Conservation (phyloP, 2,329 filamentous ascomycete genomes). For the Sarocladium oryzae region DNA sequence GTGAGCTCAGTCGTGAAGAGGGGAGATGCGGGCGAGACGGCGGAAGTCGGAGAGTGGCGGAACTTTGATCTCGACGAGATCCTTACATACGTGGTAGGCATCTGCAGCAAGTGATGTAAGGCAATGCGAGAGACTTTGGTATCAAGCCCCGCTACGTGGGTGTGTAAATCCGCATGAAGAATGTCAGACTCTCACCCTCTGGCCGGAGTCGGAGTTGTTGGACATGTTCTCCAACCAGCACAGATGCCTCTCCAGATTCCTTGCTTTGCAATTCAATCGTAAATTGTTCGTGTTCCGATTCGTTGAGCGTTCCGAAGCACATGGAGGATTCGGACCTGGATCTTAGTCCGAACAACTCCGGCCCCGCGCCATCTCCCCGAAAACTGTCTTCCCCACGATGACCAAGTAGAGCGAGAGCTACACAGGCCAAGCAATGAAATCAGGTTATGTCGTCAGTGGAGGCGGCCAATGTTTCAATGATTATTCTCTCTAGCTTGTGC, state of each 20-base stretch:
- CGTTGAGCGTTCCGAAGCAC: too few species aligned
- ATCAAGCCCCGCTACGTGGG: too few species aligned
- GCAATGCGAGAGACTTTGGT: too few species aligned
- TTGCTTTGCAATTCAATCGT: too few species aligned
- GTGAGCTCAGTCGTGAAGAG: background rate
- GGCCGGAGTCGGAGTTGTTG: background rate
- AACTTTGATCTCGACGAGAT: background rate
- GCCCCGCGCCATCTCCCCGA: constrained; percentile 3
- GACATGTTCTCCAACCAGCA: background rate
- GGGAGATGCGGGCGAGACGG: background rate
- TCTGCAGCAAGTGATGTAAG: too few species aligned
- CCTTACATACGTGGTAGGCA: background rate
- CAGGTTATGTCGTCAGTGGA: too few species aligned
- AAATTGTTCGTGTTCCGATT: background rate
- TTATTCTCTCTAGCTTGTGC: too few species aligned
- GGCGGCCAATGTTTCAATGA: too few species aligned
- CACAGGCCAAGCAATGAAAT: too few species aligned
- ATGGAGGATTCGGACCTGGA: background rate
- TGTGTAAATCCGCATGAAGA: too few species aligned
- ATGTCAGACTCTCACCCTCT: too few species aligned
- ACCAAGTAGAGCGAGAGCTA: background rate
- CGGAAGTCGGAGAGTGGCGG: background rate
- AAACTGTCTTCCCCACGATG: background rate
- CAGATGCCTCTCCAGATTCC: too few species aligned
- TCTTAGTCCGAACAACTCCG: background rate